phyloP scores from a whole-genome alignment of 352 stramenopile genomes.

The Globisporangium heterothallicum region DNA sequence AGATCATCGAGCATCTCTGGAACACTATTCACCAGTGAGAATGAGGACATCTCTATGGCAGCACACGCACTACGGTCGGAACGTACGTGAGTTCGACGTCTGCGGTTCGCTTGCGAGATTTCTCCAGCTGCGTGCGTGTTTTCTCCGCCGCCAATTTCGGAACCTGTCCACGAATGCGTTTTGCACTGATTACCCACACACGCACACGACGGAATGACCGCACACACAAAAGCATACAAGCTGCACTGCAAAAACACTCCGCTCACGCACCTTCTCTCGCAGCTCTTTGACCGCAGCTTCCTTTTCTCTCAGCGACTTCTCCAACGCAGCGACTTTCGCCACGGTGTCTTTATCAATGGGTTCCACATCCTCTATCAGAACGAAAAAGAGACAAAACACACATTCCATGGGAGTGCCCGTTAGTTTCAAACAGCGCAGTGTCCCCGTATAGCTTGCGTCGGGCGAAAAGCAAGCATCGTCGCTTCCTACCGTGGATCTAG shows the following conservation, averaged over 20 bases:
- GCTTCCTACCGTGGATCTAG: background rate
- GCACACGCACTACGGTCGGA: no score
- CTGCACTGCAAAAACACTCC: background rate
- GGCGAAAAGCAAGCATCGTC: background rate
- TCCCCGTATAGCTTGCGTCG: no score
- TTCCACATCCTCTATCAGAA: constrained; percentile 49
- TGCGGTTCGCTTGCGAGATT: constrained; percentile 46
- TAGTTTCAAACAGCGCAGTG: no score
- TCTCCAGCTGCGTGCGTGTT: constrained; percentile 42
- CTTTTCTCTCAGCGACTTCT: constrained; percentile 51
- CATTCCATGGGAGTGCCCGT: no score
- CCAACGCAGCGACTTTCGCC: constrained; percentile 37
- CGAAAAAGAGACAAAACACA: background rate
- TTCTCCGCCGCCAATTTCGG: constrained; percentile 45
- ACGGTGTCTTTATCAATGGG: constrained; percentile 40
- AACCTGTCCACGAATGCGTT: constrained; percentile 36
- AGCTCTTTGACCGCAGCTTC: constrained; percentile 48
- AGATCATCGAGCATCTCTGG: constrained; percentile 21
- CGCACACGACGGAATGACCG: no score
- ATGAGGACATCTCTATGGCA: no score
- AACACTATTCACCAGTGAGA: no score
- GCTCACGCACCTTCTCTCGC: constrained; percentile 32
- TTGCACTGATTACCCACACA: no score
- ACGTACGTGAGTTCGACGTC: constrained; percentile 45
- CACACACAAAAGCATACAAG: background rate